Conservation (phyloP, 805 yeast genomes). For the Gaillardinia entomophila region DNA sequence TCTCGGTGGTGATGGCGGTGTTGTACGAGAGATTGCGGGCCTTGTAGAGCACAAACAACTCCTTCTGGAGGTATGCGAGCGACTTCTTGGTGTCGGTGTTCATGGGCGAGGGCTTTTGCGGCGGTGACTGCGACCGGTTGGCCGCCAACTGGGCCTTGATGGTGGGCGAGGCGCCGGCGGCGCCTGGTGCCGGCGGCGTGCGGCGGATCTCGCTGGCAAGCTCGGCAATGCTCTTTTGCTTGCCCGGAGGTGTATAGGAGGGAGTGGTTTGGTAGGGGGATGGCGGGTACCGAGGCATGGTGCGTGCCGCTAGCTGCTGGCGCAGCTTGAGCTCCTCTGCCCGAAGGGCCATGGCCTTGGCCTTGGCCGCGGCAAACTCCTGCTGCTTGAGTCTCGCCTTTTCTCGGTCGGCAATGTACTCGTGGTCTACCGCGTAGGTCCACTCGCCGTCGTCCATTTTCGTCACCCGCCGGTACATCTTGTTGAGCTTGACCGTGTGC, state of each 20-base stretch:
- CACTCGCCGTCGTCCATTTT: conserved; percentile 84
- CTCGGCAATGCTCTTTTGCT: conserved; percentile 37
- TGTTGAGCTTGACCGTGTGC: conserved; percentile 82
- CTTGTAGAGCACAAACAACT: conserved; percentile 72
- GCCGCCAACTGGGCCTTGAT: conserved; percentile 46
- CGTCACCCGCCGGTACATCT: conserved; percentile 67
- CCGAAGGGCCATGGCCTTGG: conserved; percentile 48
- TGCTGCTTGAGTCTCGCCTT: conserved; percentile 53
- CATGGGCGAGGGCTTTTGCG: conserved; percentile 23
- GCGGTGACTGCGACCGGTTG: conserved; percentile 26
- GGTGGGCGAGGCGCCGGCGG: conserved; percentile 4
- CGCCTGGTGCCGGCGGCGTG: conserved; percentile 16
- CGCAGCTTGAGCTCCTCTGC: conserved; percentile 47
- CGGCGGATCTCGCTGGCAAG: conserved; percentile 36
- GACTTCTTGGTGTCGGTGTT: conserved; percentile 66
- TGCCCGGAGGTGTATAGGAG: conserved; percentile 16
- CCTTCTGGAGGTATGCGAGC: conserved; percentile 78
- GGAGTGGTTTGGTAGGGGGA: conserved; percentile 3
- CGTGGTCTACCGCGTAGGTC: conserved; percentile 91
- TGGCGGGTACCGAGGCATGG: conserved; percentile 1
- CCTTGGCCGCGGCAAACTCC: conserved; percentile 56
- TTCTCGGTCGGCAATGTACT: conserved; percentile 77
- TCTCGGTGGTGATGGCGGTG: conserved; percentile 76
- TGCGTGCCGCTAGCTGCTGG: conserved; percentile 28
- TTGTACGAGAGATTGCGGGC: conserved; percentile 66